Evolutionary conservation across 306 rosid species (phyloP).

Genomic region (Sicyos baderoa): DNA sequence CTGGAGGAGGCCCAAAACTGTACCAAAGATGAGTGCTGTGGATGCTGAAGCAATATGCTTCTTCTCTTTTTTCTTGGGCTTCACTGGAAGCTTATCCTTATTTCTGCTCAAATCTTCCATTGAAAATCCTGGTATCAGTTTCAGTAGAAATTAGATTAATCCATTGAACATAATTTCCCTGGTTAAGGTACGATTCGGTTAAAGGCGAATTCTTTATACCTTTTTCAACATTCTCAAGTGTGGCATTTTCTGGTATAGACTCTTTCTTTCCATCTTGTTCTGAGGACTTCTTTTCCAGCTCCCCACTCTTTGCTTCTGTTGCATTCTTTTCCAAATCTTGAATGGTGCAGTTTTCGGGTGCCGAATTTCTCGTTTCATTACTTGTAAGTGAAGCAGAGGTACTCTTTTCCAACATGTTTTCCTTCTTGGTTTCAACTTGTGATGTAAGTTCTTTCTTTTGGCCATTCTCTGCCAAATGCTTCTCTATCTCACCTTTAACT

Average conservation of each 20-base stretch:
- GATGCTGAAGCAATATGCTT: slow-evolving; percentile 77
- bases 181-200: neutral
- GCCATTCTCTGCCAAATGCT: slow-evolving; percentile 7
- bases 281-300: slow-evolving; percentile 8
- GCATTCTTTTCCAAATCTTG: slow-evolving; percentile 11
- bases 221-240: slow-evolving; percentile 6
- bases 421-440: slow-evolving; percentile 13
- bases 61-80: slow-evolving; percentile 37
- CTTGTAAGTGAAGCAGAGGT: neutral
- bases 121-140: neutral
- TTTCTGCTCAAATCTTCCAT: slow-evolving; percentile 12
- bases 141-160: neutral
- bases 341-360: slow-evolving; percentile 27
- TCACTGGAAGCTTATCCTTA: slow-evolving; percentile 12
- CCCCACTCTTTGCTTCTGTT: neutral
- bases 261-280: slow-evolving; percentile 10
- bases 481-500: slow-evolving; percentile 27
- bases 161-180: neutral
- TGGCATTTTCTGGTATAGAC: neutral
- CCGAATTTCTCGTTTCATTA: slow-evolving; percentile 2
- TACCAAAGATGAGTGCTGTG: slow-evolving; percentile 79
- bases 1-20: slow-evolving; percentile 71
- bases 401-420: slow-evolving; percentile 4
- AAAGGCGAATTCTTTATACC: neutral
- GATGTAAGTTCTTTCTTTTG: slow-evolving; percentile 7